A percentile compares a stretch with the other conserved stretches of the same genome.
Conservation (phyloP, 2,329 filamentous ascomycete genomes). For the Cordyceps militaris region DNA sequence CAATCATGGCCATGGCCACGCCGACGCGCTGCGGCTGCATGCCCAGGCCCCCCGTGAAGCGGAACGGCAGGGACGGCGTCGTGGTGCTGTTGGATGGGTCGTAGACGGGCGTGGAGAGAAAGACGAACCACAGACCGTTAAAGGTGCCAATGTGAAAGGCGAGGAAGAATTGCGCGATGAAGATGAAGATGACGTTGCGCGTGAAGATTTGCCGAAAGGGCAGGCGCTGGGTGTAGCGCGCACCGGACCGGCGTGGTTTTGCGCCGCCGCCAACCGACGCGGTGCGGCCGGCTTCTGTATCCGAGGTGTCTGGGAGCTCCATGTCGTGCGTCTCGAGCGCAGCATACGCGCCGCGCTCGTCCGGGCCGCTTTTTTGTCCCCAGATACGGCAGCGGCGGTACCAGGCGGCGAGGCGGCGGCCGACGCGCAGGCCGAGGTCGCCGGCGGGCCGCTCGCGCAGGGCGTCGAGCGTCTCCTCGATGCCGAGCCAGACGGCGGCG, state of each 20-base stretch:
- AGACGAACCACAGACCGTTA: conserved; percentile 69
- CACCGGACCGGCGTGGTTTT: conserved; percentile 1
- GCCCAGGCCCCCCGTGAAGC: conserved; percentile 70
- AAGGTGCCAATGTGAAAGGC: conserved; percentile 70
- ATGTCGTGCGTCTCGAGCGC: conserved; percentile 20
- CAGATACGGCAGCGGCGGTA: conserved; percentile 19
- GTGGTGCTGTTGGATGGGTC: conserved; percentile 25
- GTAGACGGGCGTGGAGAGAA: conserved; percentile 64
- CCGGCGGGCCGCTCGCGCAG: conserved; percentile 24
- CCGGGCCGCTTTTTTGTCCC: not conserved
- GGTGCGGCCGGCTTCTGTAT: not conserved
- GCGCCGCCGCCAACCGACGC: not conserved
- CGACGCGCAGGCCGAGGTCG: conserved; percentile 37
- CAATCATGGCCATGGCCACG: conserved; percentile 70
- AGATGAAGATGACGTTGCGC: conserved; percentile 44
- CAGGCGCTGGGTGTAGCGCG: conserved; percentile 39
- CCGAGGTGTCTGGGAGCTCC: conserved; percentile 14
- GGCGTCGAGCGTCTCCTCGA: conserved; percentile 48
- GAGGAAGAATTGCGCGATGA: conserved; percentile 62
- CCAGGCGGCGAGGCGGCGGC: conserved; percentile 27
- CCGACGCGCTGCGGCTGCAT: conserved; percentile 64
- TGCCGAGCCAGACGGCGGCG: conserved; percentile 39
- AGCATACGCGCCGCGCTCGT: conserved; percentile 17
- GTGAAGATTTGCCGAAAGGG: conserved; percentile 50
- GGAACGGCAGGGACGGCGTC: conserved; percentile 40